Percentiles rank a stretch among this genome's conserved stretches.
Evolutionary conservation across 2,329 filamentous ascomycete species (phyloP).

Genomic region (Decorospora gaudefroyi): DNA sequence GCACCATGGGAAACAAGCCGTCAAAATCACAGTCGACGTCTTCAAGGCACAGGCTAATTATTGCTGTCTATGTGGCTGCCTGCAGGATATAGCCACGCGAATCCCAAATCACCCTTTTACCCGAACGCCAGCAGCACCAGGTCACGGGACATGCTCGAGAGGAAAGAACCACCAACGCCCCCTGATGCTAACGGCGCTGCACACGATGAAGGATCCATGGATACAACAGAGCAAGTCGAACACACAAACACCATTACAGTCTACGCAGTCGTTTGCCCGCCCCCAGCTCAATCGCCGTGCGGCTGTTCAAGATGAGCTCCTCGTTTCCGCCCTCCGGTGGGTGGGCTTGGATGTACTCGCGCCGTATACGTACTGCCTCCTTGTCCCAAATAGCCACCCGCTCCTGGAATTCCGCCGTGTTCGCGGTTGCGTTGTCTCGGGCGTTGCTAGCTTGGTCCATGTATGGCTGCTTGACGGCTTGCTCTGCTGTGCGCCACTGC

Average conservation of each 20-base stretch:
- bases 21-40: too few relatives aligned
- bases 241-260: conserved; percentile 18
- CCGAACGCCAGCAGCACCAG: conserved; percentile 3
- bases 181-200: conserved; percentile 32
- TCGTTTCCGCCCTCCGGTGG: conserved; percentile 40
- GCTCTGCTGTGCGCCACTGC: conserved; percentile 82
- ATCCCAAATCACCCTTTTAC: conserved; percentile 8
- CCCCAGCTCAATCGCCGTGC: conserved; percentile 47
- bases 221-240: conserved; percentile 24
- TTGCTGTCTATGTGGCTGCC: conserved; percentile 4
- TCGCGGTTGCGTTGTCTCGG: conserved; percentile 66
- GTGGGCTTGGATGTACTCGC: conserved; percentile 49
- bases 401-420: conserved; percentile 63
- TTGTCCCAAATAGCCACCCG: conserved; percentile 73
- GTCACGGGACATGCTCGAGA: not conserved
- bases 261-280: conserved; percentile 43
- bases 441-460: conserved; percentile 73
- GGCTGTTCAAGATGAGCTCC: conserved; percentile 39
- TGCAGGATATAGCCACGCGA: conserved; percentile 8
- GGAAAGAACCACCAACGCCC: conserved; percentile 19
- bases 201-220: conserved; percentile 25
- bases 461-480: conserved; percentile 75
- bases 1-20: not conserved
- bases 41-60: too few relatives aligned
- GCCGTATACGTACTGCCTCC: conserved; percentile 58